A percentile compares a stretch with the other conserved stretches of the same genome.
Evolutionary conservation across 495 filamentous ascomycete species (phyloP).

Genomic region (Penicillium egyptiacum): DNA sequence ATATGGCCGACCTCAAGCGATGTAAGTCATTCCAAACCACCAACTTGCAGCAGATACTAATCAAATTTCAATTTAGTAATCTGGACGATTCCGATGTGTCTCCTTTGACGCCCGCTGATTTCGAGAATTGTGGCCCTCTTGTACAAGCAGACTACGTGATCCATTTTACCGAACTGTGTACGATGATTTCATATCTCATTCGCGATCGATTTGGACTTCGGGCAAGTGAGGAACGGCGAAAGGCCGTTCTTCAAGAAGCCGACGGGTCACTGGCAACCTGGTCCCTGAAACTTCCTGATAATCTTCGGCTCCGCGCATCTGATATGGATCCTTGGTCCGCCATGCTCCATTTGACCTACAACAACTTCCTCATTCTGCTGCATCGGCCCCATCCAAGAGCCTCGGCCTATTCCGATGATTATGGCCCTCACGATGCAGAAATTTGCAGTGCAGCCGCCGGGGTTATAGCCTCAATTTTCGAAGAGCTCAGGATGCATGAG

Average conservation of each 20-base stretch:
- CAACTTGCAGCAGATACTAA: background rate
- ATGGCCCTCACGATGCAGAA: slow-evolving; percentile 46
- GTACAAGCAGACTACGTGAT: slow-evolving; percentile 47
- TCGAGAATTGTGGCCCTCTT: slow-evolving; percentile 45
- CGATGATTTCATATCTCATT: slow-evolving; percentile 48
- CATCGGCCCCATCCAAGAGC: slow-evolving; percentile 49
- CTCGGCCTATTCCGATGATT: slow-evolving; percentile 47
- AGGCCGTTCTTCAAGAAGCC: slow-evolving; percentile 45
- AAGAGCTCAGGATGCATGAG: slow-evolving; percentile 50
- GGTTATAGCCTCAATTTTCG: slow-evolving; percentile 51
- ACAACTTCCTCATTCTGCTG: slow-evolving; percentile 52
- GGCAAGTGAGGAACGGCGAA: slow-evolving; percentile 41
- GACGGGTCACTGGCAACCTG: slow-evolving; percentile 49
- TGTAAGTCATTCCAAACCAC: slow-evolving; percentile 31
- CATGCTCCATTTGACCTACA: slow-evolving; percentile 52
- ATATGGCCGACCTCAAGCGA: slow-evolving; percentile 50
- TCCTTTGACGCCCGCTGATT: slow-evolving; percentile 45
- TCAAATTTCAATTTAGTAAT: slow-evolving; percentile 31
- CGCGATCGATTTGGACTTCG: slow-evolving; percentile 45
- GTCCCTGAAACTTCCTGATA: slow-evolving; percentile 47
- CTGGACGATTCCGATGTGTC: slow-evolving; percentile 51
- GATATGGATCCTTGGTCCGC: slow-evolving; percentile 51
- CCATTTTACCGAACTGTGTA: slow-evolving; percentile 47
- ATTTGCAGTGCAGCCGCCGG: slow-evolving; percentile 49
- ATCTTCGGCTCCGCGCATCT: slow-evolving; percentile 42